Percentiles rank a stretch among this genome's conserved stretches.
These are phyloP conservation scores for Penicillium diatomitis DNA, from an alignment of 495 filamentous ascomycete species.

Conservation along the genomic window DNA sequence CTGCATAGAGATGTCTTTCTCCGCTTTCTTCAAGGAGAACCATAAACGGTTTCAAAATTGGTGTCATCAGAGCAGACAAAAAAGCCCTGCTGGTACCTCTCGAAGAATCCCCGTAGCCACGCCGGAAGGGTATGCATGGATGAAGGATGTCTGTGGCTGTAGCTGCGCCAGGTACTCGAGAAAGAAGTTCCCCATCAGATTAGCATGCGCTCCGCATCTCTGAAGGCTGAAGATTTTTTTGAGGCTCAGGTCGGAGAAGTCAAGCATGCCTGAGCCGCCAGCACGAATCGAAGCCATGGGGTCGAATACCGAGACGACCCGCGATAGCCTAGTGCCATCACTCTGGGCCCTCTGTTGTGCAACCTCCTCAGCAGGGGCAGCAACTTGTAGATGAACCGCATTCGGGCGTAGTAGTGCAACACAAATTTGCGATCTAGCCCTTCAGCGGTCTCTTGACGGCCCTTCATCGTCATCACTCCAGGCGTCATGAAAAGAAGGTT, in stretches of 20 bases:
- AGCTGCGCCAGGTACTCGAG: constrained; percentile 1
- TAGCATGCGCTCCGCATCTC: constrained; percentile 34
- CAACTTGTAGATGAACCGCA: constrained; percentile 55
- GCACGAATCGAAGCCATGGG: constrained; percentile 2
- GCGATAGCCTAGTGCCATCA: constrained; percentile 25
- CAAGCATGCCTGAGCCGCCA: constrained; percentile 43
- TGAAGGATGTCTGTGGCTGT: constrained; percentile 36
- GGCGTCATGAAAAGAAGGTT: constrained; percentile 48
- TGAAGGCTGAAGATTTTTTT: constrained; percentile 24
- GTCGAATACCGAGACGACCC: constrained; percentile 50
- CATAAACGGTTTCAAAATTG: constrained; percentile 13
- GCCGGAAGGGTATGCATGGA: constrained; percentile 48
- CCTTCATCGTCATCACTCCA: constrained; percentile 22
- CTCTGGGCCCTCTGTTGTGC: not conserved
- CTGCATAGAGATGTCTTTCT: constrained; percentile 34
- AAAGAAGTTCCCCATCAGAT: constrained; percentile 40
- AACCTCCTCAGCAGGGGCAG: constrained; percentile 48
- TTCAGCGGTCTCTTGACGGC: constrained; percentile 48
- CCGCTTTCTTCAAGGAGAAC: constrained; percentile 33
- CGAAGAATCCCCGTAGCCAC: constrained; percentile 38
- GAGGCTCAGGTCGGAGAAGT: constrained; percentile 37
- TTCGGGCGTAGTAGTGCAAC: constrained; percentile 55
- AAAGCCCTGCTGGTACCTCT: constrained; percentile 9
- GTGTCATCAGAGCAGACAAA: constrained; percentile 4
- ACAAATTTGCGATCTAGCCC: constrained; percentile 47